Evolutionary conservation across 208 protist species (phyloP), one percentile per base, ranked within the genome.

Genomic region (Trypanosoma cruzi): DNA sequence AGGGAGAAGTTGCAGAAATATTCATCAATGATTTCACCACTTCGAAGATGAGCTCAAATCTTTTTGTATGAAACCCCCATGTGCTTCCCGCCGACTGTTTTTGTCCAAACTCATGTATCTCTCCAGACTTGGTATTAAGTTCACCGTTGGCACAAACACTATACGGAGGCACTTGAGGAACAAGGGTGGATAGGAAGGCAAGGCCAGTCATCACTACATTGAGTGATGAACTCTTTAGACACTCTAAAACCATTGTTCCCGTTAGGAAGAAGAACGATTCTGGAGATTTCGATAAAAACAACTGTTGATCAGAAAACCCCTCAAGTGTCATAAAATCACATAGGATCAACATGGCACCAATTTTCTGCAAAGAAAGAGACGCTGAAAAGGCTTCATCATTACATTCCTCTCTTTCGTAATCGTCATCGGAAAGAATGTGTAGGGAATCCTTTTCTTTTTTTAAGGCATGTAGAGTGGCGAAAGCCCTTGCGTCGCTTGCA

Each of bases 1-100:
- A 52, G 0, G 85, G 78, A 58, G 82, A 90, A 31, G 81, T 63
- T 7, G 84, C 64, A 10, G 85, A 80, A 26, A 94, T 50, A 0
- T 40, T 82, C 8, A 94, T 58, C 6, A 94, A 67, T 29, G 78
- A 73, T 65, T 85, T 90, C 5, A 75, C 57, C 7, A 92, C 14
- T 14, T 78, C 78, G 75, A 94, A 94, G 8, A 88, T 49, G 0
- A 63, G 59, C 28, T 80, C 74, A 71, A 88, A 94, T 40, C 64
- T 81, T 44, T 60, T 77, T 4, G 77, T 79, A 16, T 34, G 64
- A 70, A 71, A 81, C 20, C 24, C 42, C 14, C 54, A 61, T 14
- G 71, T 55, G 20, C 26, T n/a, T 22, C 31, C 28, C 14, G 3
- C 6, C 1, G 16, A 26, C 48, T 58, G 31, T 42, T 68, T 32